Base-by-base conservation (phyloP, 1,139 yeast genomes). In the Nakaseomyces kungkrabaensis region DNA sequence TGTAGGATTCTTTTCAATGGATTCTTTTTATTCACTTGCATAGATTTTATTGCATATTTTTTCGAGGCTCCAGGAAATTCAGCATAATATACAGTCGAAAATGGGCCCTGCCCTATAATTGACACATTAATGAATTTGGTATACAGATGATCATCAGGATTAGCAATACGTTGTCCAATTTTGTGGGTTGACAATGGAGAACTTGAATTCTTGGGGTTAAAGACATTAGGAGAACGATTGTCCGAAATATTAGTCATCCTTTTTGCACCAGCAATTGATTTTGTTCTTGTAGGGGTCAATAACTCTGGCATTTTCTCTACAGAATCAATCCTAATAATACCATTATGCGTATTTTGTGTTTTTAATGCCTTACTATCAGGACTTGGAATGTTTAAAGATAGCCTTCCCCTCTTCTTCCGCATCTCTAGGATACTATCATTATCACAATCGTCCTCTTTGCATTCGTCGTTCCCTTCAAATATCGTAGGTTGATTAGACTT, bases 51-150 rank as follows among this genome's bases (percentile, higher is more conserved):
- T 0, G 97, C 97, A 67, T 81, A 88, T 40, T 57, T 61, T 48
- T 58, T 59, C 58, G 78, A 79, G 38, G 77, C 77, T 49, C 77
- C 71, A 62, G 83, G 77, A 67, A 80, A 75, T 56, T 86, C 68
- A 52, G 85, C 82, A 59, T 85, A 88, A 67, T 80, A 92, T 10
- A 95, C 97, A 44, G 81, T 73, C 3, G 96, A 86, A 62, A 92
- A 92, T 66, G 88, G 96, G 24, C 98, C 97, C 41, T 78, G 72
- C 4, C 96, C 96, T 48, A 89, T 73, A 47, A 82, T 69, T 49
- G 77, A 75, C 45, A 90, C 88, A 57, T 81, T 78, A 49, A 78
- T 86, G 68, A 90, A 90, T 64, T 82, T 80, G 36, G 80, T 75
- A 45, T 76, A 70, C 53, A 88, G 72, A 61, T 81, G 86, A 2